A percentile compares a stretch with the other conserved stretches of the same genome.
Conservation (phyloP, 129 eudicot species). For the Sambucus nigra region DNA sequence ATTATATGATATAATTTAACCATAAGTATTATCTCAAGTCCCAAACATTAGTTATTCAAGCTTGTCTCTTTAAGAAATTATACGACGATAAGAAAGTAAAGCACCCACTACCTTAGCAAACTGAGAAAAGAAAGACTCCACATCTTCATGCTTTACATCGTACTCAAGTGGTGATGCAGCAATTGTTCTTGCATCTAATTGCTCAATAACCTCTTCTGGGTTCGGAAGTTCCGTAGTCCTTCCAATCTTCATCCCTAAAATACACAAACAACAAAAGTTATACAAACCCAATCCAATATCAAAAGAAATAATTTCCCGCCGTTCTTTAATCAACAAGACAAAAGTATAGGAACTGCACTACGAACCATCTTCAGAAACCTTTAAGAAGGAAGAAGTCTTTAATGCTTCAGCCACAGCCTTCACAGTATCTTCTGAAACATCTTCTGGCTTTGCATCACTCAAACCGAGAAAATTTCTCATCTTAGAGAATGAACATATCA, state of each 20-base stretch:
- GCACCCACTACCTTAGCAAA: constrained; percentile 48
- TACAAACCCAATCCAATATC: background rate
- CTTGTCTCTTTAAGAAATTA: too few species aligned
- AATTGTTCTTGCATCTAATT: constrained; percentile 65
- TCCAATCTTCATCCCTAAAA: constrained; percentile 71
- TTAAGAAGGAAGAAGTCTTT: constrained; percentile 54
- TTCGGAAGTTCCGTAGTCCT: constrained; percentile 59
- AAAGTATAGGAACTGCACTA: too few species aligned
- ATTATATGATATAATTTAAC: too few species aligned
- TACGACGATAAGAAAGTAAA: too few species aligned
- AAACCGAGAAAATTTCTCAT: constrained; percentile 73
- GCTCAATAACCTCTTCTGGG: constrained; percentile 80
- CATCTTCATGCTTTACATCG: constrained; percentile 75
- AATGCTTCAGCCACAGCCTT: constrained; percentile 71
- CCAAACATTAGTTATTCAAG: background rate
- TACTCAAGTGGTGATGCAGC: constrained; percentile 83
- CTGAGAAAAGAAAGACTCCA: constrained; percentile 65
- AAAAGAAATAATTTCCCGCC: background rate
- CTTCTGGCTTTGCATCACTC: constrained; percentile 70
- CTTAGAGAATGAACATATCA: constrained; percentile 84
- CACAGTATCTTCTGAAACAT: constrained; percentile 61
- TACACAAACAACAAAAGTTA: background rate
- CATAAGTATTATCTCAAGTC: background rate
- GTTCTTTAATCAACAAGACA: background rate
- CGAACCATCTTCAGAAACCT: constrained; percentile 76